A percentile compares a stretch with the other conserved stretches of the same genome.
phyloP scores from a whole-genome alignment of 1,284 basidiomycete genomes.

The Lignosus rhinocerotis region DNA sequence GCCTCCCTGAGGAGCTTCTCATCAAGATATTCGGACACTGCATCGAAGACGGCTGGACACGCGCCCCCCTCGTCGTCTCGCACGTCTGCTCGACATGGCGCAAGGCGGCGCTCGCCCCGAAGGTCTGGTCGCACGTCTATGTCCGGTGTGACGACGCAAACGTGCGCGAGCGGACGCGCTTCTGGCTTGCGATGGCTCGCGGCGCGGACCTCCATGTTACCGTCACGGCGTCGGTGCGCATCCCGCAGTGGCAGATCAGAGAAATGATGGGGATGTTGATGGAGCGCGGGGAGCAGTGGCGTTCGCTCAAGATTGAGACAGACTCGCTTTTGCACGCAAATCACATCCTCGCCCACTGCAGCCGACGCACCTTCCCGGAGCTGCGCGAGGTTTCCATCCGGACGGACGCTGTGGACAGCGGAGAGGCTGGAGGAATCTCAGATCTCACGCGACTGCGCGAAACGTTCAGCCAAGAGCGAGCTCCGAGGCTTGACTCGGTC shows the following conservation, averaged over 20 bases:
- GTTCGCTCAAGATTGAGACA: slow-evolving; percentile 42
- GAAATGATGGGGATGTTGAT: slow-evolving; percentile 45
- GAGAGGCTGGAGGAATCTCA: slow-evolving; percentile 5
- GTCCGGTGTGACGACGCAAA: slow-evolving; percentile 49
- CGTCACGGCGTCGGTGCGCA: slow-evolving; percentile 38
- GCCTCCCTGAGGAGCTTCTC: slow-evolving; percentile 56
- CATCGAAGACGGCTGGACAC: slow-evolving; percentile 51
- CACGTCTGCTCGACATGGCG: slow-evolving; percentile 66
- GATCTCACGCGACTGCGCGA: slow-evolving; percentile 27
- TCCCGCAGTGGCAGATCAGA: slow-evolving; percentile 20
- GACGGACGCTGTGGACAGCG: slow-evolving; percentile 25
- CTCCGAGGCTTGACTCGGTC: slow-evolving; percentile 38
- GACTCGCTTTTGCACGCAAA: slow-evolving; percentile 40
- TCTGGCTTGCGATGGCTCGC: slow-evolving; percentile 52
- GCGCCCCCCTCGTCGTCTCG: slow-evolving; percentile 54
- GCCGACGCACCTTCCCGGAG: slow-evolving; percentile 8
- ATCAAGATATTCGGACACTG: slow-evolving; percentile 55
- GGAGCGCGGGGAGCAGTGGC: slow-evolving; percentile 45
- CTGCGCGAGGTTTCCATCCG: slow-evolving; percentile 26
- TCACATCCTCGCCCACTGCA: slow-evolving; percentile 35
- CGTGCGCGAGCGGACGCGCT: slow-evolving; percentile 42
- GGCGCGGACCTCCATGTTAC: slow-evolving; percentile 45
- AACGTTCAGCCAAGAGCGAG: slow-evolving; percentile 32
- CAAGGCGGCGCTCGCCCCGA: slow-evolving; percentile 48
- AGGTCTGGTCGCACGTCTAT: slow-evolving; percentile 60